Base-by-base conservation (phyloP, 495 filamentous ascomycete species). In the Penicillium paxilli region DNA sequence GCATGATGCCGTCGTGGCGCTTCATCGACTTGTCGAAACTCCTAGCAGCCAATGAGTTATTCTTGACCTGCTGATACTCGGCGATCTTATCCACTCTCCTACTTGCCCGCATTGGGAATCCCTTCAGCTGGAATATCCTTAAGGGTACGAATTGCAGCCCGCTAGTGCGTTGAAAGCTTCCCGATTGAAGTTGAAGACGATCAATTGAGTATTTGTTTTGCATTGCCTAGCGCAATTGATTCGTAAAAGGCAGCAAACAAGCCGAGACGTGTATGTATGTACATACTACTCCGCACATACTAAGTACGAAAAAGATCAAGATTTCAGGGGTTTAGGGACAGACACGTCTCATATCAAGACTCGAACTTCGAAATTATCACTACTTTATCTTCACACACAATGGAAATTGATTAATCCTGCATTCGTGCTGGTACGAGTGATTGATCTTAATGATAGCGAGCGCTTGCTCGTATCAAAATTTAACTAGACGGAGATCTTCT, bases 1-100 rank as follows among this genome's bases (percentile, higher is more conserved):
- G 51, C 55, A 55, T 28, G 35, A 20, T 55, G 30, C 59, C 55
- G 59, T 23, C 26, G 35, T 51, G 50, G 30, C 54, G 32, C 38
- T 47, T 22, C 32, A 35, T 17, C 22, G 22, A 44, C 47, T 37
- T 35, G 22, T 38, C 44, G 12, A 41, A n/a, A 12, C 23, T 28
- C 14, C 21, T n/a, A n/a, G 9, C 35, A 24, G 44, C 51, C 55
- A 62, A 55, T 45, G n/a, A 55, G 10, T 33, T 21, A 11, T 35
- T 28, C 17, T 32, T 20, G 26, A 24, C 17, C 23, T 28, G 30
- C 14, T 49, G 17, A 44, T 44, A 16, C 25, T 35, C n/a, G 44
- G 40, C 40, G 19, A 42, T 42, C 40, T 23, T 42, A 23, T 21
- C 40, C 40, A 42, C 40, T 21, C 40, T 23, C 22, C 17, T 21